Conservation (phyloP, 148 eudicot species). For the Amaranthus palmeri region DNA sequence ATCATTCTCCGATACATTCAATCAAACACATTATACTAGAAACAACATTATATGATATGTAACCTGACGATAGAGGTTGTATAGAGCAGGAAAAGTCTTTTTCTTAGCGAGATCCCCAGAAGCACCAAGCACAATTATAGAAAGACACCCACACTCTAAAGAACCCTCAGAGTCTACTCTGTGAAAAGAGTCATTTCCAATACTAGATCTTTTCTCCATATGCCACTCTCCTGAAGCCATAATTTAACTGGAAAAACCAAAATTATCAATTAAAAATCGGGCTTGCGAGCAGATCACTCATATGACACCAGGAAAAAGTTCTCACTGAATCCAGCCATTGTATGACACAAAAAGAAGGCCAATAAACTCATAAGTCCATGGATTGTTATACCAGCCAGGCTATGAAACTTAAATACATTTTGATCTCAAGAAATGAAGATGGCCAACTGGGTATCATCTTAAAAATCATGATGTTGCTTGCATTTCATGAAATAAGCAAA, state of each 20-base stretch:
- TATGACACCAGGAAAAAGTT: too few species aligned
- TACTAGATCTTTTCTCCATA: slow-evolving; percentile 40
- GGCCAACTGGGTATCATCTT: too few species aligned
- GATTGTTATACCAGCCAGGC: too few species aligned
- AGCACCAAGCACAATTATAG: slow-evolving; percentile 86
- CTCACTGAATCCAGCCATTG: too few species aligned
- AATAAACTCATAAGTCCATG: too few species aligned
- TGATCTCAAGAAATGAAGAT: too few species aligned
- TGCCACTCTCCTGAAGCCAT: slow-evolving; percentile 56
- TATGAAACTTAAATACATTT: too few species aligned
- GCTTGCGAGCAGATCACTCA: too few species aligned
- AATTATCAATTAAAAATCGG: neutral
- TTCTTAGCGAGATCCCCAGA: slow-evolving; percentile 99
- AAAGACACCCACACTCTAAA: slow-evolving; percentile 63
- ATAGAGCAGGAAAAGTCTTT: slow-evolving; percentile 95
- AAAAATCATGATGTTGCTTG: too few species aligned
- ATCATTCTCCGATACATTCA: neutral
- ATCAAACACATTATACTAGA: neutral
- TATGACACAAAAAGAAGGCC: too few species aligned
- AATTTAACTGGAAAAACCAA: slow-evolving; percentile 1
- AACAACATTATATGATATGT: neutral
- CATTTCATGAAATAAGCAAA: too few species aligned
- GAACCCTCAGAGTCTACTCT: slow-evolving; percentile 26
- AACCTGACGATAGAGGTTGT: slow-evolving; percentile 89
- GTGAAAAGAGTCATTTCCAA: slow-evolving; percentile 33